Conservation (phyloP, 1,139 yeast genomes). For the Arxiozyma heterogenica region DNA sequence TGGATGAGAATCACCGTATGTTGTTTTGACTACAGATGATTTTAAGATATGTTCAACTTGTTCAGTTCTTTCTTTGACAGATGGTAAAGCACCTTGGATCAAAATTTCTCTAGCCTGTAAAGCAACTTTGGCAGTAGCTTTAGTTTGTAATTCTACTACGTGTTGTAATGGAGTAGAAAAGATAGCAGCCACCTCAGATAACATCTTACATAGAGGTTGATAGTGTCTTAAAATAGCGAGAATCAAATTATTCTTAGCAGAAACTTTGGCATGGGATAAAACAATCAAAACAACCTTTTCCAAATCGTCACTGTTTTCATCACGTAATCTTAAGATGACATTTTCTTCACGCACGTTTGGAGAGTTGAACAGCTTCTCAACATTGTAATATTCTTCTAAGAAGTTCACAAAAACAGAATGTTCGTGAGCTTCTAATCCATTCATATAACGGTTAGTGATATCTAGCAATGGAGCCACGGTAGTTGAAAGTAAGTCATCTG, state of each 20-base stretch:
- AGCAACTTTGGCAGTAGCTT: conserved; percentile 90
- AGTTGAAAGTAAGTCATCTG: conserved; percentile 44
- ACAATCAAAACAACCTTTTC: conserved; percentile 61
- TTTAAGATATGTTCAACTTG: conserved; percentile 93
- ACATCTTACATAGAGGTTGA: conserved; percentile 61
- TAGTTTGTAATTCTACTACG: conserved; percentile 78
- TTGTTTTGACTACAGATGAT: conserved; percentile 80
- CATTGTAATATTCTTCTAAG: conserved; percentile 61
- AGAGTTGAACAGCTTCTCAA: conserved; percentile 72
- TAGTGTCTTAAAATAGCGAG: conserved; percentile 77
- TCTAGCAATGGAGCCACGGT: conserved; percentile 64
- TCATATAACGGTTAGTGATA: conserved; percentile 59
- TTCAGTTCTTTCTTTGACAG: conserved; percentile 90
- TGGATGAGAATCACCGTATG: conserved; percentile 74
- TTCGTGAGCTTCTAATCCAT: conserved; percentile 80
- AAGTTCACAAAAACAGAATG: conserved; percentile 62
- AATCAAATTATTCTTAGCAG: conserved; percentile 84
- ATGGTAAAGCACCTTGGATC: conserved; percentile 93
- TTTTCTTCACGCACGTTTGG: conserved; percentile 73
- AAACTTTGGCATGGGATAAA: conserved; percentile 85
- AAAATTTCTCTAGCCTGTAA: conserved; percentile 91
- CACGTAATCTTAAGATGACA: conserved; percentile 76
- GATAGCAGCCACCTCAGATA: conserved; percentile 59
- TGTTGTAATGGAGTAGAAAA: conserved; percentile 65
- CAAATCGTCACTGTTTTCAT: conserved; percentile 72